phyloP scores from a whole-genome alignment of 2,329 filamentous ascomycete genomes.

The Sclerotinia subarctica region DNA sequence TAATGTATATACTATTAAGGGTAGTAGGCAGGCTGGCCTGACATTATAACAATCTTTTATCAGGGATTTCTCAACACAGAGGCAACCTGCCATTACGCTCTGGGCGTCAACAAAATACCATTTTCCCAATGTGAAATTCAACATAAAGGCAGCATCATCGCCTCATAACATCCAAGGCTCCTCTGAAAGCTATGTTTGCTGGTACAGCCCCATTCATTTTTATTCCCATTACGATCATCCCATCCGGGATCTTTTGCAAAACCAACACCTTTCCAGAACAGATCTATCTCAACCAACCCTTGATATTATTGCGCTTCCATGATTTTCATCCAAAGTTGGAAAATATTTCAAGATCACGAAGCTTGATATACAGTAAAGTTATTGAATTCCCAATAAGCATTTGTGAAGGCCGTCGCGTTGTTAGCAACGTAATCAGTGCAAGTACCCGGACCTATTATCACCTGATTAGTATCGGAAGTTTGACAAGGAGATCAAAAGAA shows the following conservation, averaged over 20 bases:
- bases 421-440: slow-evolving; percentile 35
- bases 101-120: not conserved
- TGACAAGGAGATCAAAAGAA: not conserved
- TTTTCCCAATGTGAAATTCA: not conserved
- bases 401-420: slow-evolving; percentile 33
- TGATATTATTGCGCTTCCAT: not conserved
- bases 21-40: not conserved
- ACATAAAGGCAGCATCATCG: not conserved
- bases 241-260: not conserved
- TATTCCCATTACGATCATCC: not conserved
- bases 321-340: not conserved
- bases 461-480: not conserved
- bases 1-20: no score
- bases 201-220: slow-evolving; percentile 1
- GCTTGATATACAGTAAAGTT: slow-evolving; percentile 32
- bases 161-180: not conserved
- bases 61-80: not conserved
- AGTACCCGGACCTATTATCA: slow-evolving; percentile 27
- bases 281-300: not conserved
- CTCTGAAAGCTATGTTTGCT: not conserved
- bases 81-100: not conserved
- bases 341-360: slow-evolving; percentile 14
- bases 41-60: not conserved
- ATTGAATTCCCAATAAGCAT: slow-evolving; percentile 38
- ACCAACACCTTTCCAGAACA: not conserved